Evolutionary conservation across 2,329 filamentous ascomycete species (phyloP).

Genomic region (Venturia carpophila): DNA sequence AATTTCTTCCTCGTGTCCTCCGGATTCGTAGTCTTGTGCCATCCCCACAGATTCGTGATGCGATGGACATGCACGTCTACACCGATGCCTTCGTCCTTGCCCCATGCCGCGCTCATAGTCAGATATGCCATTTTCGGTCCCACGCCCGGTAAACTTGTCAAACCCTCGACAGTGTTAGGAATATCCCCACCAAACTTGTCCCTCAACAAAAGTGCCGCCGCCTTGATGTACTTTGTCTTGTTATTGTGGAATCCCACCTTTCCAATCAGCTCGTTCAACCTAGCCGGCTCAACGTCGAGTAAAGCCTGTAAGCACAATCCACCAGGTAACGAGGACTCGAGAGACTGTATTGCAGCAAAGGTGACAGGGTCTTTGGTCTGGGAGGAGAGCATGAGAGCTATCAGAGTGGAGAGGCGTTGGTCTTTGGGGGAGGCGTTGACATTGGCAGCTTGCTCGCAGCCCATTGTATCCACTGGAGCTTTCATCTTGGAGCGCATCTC

Average conservation of each 20-base stretch:
- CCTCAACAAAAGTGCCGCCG: conserved; percentile 62
- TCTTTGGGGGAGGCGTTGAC: conserved; percentile 43
- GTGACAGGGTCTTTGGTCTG: conserved; percentile 93
- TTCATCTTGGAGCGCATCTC: conserved; percentile 60
- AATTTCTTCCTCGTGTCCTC: conserved; percentile 72
- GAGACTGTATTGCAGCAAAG: conserved; percentile 68
- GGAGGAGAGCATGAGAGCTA: conserved; percentile 82
- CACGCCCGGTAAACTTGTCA: conserved; percentile 74
- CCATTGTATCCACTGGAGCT: conserved; percentile 79
- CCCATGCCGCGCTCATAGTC: conserved; percentile 71
- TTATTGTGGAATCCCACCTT: conserved; percentile 92
- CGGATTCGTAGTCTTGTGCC: conserved; percentile 72
- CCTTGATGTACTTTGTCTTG: conserved; percentile 79
- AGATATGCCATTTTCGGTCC: conserved; percentile 94
- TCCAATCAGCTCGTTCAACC: conserved; percentile 66
- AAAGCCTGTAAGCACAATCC: conserved; percentile 69
- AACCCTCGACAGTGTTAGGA: conserved; percentile 65
- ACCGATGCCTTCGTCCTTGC: conserved; percentile 67
- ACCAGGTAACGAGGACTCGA: conserved; percentile 65
- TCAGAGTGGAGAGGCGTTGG: conserved; percentile 75
- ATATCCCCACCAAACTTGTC: conserved; percentile 69
- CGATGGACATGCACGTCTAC: conserved; percentile 94
- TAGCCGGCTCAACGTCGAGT: conserved; percentile 58
- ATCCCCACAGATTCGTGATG: conserved; percentile 90
- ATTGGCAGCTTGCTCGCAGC: conserved; percentile 70